Evolutionary conservation across 176 grass and related monocot species (phyloP).

Genomic region (Ensete glaucum): DNA sequence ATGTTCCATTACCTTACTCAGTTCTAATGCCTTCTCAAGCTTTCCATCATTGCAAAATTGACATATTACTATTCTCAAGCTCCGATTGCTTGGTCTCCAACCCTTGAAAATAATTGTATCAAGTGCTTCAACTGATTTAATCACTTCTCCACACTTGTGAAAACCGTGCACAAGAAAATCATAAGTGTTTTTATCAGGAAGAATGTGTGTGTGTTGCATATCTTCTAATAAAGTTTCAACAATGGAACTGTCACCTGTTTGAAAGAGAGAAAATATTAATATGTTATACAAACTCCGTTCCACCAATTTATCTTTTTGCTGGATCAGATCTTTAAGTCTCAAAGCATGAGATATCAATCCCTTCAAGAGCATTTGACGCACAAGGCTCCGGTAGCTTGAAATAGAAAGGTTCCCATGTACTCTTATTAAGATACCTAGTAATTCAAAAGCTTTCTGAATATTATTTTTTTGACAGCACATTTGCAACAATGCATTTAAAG

Average conservation of each 20-base stretch:
- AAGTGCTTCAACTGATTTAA: constrained; percentile 46
- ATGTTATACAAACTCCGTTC: constrained; percentile 66
- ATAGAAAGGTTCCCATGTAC: constrained; percentile 42
- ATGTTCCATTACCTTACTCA: constrained; percentile 45
- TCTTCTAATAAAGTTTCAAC: constrained; percentile 48
- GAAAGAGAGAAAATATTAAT: constrained; percentile 69
- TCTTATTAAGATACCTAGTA: constrained; percentile 67
- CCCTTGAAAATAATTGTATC: constrained; percentile 53
- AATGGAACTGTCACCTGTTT: constrained; percentile 35
- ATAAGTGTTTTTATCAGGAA: constrained; percentile 59
- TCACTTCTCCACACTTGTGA: constrained; percentile 55
- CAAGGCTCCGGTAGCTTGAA: constrained; percentile 58
- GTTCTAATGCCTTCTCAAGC: constrained; percentile 56
- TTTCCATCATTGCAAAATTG: constrained; percentile 48
- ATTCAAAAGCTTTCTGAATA: constrained; percentile 42
- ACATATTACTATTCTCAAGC: constrained; percentile 68
- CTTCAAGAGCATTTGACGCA: constrained; percentile 47
- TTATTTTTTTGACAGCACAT: constrained; percentile 39
- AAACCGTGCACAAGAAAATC: constrained; percentile 80
- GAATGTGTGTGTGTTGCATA: constrained; percentile 43
- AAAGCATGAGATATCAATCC: constrained; percentile 38
- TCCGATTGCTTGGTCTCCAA: constrained; percentile 61
- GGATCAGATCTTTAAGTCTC: constrained; percentile 40
- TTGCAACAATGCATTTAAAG: constrained; percentile 60
- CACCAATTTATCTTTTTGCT: constrained; percentile 28